These are phyloP conservation scores for Mariannaea elegans DNA, from an alignment of 2,329 filamentous ascomycete genomes.

Conservation along the genomic window DNA sequence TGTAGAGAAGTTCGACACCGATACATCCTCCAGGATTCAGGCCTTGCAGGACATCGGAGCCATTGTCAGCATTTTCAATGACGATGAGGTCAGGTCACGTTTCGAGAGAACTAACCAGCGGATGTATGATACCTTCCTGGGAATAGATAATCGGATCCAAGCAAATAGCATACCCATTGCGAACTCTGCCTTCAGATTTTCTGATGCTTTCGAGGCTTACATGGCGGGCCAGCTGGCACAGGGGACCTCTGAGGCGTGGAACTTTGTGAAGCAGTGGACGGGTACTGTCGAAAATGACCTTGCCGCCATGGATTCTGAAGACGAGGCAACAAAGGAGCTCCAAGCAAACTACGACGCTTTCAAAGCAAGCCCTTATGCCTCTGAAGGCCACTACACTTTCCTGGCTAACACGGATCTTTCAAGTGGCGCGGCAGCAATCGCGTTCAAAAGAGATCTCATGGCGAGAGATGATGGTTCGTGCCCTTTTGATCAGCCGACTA, in stretches of 20 bases:
- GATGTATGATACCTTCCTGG: conserved; percentile 15
- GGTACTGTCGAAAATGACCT: not conserved
- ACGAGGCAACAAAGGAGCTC: not conserved
- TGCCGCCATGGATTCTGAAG: not conserved
- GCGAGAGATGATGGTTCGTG: too few species aligned
- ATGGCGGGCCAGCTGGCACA: conserved; percentile 6
- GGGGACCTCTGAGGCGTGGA: conserved; percentile 1
- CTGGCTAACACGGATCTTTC: too few species aligned
- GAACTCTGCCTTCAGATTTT: conserved; percentile 1
- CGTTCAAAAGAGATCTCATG: too few species aligned
- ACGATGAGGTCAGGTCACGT: not conserved
- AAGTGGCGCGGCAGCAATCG: too few species aligned
- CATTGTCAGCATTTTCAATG: conserved; percentile 12
- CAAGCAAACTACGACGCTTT: too few species aligned
- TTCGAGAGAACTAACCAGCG: conserved; percentile 17
- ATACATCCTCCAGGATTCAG: not conserved
- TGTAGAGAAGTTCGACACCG: too few species aligned
- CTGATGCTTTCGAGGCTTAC: conserved; percentile 4
- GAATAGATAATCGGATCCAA: conserved; percentile 3
- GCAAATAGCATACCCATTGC: not conserved
- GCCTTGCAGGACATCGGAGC: conserved; percentile 4
- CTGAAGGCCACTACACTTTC: too few species aligned
- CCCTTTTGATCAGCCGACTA: too few species aligned
- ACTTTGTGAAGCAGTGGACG: conserved; percentile 15
- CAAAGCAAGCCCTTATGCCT: too few species aligned